Conservation (phyloP, 2,329 filamentous ascomycete species). For the Thielaviopsis cerberus region DNA sequence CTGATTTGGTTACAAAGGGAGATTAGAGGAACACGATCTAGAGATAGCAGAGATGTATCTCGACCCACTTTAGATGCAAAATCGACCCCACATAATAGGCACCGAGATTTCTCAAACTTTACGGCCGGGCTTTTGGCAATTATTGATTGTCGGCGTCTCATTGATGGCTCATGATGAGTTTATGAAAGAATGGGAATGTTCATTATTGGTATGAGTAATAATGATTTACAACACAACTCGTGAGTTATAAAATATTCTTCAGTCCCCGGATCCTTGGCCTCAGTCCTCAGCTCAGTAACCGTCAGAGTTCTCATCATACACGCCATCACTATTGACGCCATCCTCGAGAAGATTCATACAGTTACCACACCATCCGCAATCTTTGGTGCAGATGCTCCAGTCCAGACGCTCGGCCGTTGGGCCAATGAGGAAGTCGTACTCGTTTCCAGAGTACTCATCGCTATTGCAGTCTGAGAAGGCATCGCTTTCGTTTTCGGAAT, state of each 20-base stretch:
- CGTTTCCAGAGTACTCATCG: not conserved
- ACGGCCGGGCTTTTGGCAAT: not conserved
- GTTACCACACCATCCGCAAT: not conserved
- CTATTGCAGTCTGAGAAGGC: not conserved
- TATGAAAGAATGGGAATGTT: not conserved
- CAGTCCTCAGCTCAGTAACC: no score
- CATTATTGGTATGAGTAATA: not conserved
- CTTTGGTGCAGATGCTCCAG: not conserved
- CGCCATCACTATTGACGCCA: not conserved
- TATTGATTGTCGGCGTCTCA: not conserved
- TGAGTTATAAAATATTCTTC: no score
- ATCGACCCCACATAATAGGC: not conserved
- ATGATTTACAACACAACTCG: no score
- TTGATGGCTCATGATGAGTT: not conserved
- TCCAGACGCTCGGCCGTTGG: not conserved
- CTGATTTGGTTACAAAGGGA: not conserved
- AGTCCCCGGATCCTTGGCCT: no score
- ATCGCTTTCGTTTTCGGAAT: not conserved
- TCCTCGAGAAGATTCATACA: not conserved
- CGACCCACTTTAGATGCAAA: no score
- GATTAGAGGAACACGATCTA: no score
- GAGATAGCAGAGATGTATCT: no score
- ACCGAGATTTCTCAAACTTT: not conserved
- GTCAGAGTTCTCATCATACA: no score
- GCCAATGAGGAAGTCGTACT: not conserved